A percentile compares a stretch with the other conserved stretches of the same genome.
phyloP scores from a whole-genome alignment of 352 stramenopile species.

The Globisporangium solare region DNA sequence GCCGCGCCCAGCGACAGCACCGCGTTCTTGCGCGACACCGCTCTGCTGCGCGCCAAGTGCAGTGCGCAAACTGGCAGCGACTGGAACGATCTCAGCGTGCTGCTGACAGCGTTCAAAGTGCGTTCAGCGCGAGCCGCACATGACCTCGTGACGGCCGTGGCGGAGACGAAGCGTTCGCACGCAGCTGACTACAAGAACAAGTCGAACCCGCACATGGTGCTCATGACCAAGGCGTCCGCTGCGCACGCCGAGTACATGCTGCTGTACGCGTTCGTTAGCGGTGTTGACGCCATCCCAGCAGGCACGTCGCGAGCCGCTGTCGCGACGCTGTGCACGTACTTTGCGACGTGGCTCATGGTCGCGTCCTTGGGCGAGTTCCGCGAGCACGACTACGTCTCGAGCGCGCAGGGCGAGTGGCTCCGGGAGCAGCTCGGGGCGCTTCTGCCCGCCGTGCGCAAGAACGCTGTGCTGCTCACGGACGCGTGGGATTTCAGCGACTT shows the following conservation, averaged over 20 bases:
- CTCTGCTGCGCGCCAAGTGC: constrained; percentile 4
- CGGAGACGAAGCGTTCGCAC: background rate
- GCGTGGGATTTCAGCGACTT: constrained; percentile 47
- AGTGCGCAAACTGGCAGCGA: constrained; percentile 13
- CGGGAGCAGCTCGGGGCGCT: constrained; percentile 21
- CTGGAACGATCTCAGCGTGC: constrained; percentile 20
- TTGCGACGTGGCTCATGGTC: constrained; percentile 26
- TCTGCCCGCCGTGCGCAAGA: constrained; percentile 28
- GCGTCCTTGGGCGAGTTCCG: constrained; percentile 35
- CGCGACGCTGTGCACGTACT: constrained; percentile 20
- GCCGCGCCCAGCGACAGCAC: constrained; percentile 6
- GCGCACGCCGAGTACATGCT: constrained; percentile 30
- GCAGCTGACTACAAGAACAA: constrained; percentile 15
- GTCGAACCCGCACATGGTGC: constrained; percentile 29
- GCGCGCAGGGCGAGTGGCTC: constrained; percentile 19
- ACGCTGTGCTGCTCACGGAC: constrained; percentile 35
- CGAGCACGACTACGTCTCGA: constrained; percentile 37
- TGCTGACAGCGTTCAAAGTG: constrained; percentile 25
- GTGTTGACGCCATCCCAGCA: constrained; percentile 10
- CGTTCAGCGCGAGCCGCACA: constrained; percentile 18
- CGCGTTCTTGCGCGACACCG: background rate
- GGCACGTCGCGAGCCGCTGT: constrained; percentile 16
- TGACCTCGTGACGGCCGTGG: constrained; percentile 13
- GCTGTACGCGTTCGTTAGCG: constrained; percentile 21
- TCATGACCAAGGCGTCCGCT: constrained; percentile 32